phyloP scores from a whole-genome alignment of 441 rosid genomes.

The Mallotus repandus region DNA sequence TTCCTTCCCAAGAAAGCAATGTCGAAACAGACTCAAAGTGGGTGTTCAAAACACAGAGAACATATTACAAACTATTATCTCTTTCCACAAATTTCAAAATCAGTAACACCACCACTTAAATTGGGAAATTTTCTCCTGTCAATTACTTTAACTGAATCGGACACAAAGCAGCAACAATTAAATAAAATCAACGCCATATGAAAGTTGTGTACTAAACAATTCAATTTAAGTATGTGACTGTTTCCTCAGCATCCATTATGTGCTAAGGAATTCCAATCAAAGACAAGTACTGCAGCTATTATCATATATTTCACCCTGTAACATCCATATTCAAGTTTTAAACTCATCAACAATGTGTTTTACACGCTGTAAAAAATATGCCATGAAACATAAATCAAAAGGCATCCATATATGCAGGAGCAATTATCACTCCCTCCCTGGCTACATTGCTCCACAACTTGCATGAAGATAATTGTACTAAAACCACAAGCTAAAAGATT shows the following conservation, averaged over 20 bases:
- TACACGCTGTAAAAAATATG: not conserved
- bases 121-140: not conserved
- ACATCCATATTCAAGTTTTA: not conserved
- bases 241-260: not conserved
- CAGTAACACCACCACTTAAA: not conserved
- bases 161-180: not conserved
- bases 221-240: too few species aligned
- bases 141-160: not conserved
- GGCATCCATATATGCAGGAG: not conserved
- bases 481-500: not conserved
- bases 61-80: not conserved
- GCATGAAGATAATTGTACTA: not conserved
- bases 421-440: not conserved
- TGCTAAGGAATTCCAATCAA: not conserved
- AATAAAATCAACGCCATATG: not conserved
- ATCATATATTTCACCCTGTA: not conserved
- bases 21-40: not conserved
- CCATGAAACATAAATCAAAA: not conserved
- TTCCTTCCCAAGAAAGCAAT: not conserved
- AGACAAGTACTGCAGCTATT: not conserved
- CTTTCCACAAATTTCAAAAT: not conserved
- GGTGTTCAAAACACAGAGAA: not conserved
- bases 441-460: not conserved
- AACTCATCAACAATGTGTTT: not conserved
- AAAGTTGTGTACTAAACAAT: not conserved